phyloP scores from a whole-genome alignment of 2,329 filamentous ascomycete genomes.

The Ascocoryne sarcoides region DNA sequence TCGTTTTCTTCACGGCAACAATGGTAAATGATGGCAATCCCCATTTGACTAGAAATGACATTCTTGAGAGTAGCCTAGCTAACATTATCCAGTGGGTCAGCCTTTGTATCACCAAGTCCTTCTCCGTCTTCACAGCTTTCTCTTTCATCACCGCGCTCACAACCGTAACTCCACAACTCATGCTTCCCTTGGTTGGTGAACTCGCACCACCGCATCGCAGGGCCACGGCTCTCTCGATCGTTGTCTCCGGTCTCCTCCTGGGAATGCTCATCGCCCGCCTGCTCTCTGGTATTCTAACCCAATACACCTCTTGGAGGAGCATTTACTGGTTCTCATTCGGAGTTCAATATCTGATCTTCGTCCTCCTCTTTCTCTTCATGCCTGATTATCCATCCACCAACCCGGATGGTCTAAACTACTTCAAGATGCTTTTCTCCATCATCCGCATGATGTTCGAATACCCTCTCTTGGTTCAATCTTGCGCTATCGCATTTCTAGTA shows the following conservation, averaged over 20 bases:
- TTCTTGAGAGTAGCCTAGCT: too few relatives aligned
- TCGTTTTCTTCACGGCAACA: conserved; percentile 60
- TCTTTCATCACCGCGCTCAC: conserved; percentile 69
- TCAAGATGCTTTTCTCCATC: conserved; percentile 56
- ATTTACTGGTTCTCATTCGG: conserved; percentile 73
- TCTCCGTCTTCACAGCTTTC: conserved; percentile 56
- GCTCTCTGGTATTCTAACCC: conserved; percentile 64
- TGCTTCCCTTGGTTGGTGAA: conserved; percentile 75
- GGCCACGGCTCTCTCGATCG: conserved; percentile 62
- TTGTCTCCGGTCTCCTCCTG: conserved; percentile 66
- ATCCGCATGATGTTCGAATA: conserved; percentile 53
- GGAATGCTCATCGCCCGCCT: conserved; percentile 70
- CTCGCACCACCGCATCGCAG: conserved; percentile 61
- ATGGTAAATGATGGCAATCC: conserved; percentile 40
- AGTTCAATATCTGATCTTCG: conserved; percentile 58
- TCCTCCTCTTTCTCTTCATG: conserved; percentile 62
- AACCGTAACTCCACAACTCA: conserved; percentile 70
- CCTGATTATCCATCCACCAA: conserved; percentile 75
- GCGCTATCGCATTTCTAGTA: conserved; percentile 55
- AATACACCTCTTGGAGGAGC: conserved; percentile 65
- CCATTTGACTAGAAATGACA: too few relatives aligned
- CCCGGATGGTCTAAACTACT: conserved; percentile 54
- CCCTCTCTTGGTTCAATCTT: conserved; percentile 61
- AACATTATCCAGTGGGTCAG: conserved; percentile 48
- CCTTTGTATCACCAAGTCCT: conserved; percentile 58